These are phyloP conservation scores for Septoria petroselini DNA, from an alignment of 2,329 filamentous ascomycete species.

Conservation along the genomic window DNA sequence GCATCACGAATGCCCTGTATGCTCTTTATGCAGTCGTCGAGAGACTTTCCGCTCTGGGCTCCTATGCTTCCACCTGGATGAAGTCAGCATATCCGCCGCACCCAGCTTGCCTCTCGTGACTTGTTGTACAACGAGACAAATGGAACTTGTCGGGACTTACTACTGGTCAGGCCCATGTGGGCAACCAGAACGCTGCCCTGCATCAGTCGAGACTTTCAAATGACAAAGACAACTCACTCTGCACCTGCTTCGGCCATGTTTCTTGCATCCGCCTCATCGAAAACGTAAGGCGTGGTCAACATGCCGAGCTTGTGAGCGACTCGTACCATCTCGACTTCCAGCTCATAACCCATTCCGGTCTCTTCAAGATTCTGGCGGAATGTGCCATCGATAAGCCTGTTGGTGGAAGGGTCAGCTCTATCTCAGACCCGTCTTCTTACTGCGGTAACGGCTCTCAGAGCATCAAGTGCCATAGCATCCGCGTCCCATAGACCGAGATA, in stretches of 20 bases:
- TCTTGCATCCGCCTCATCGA: conserved; percentile 59
- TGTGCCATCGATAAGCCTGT: conserved; percentile 60
- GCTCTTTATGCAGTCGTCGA: conserved; percentile 62
- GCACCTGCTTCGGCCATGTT: conserved; percentile 64
- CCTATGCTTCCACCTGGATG: conserved; percentile 58
- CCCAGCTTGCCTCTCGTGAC: no score
- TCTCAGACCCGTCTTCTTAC: no score
- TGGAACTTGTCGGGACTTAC: no score
- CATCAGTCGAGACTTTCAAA: conserved; percentile 57
- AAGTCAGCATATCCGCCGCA: no score
- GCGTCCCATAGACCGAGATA: no score
- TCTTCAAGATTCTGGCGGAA: conserved; percentile 68
- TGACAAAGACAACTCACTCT: conserved; percentile 65
- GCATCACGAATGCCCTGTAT: conserved; percentile 64
- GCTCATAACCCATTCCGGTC: conserved; percentile 66
- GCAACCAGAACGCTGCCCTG: conserved; percentile 55
- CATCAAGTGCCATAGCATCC: no score
- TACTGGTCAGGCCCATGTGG: conserved; percentile 65
- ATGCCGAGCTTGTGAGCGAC: conserved; percentile 59
- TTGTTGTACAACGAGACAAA: no score
- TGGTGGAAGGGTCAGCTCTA: conserved; percentile 70
- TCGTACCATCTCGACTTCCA: conserved; percentile 65
- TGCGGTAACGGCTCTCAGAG: conserved; percentile 40
- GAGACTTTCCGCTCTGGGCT: conserved; percentile 57
- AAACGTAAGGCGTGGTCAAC: conserved; percentile 68